Evolutionary conservation across 495 filamentous ascomycete species (phyloP).

Genomic region (Podospora didyma): DNA sequence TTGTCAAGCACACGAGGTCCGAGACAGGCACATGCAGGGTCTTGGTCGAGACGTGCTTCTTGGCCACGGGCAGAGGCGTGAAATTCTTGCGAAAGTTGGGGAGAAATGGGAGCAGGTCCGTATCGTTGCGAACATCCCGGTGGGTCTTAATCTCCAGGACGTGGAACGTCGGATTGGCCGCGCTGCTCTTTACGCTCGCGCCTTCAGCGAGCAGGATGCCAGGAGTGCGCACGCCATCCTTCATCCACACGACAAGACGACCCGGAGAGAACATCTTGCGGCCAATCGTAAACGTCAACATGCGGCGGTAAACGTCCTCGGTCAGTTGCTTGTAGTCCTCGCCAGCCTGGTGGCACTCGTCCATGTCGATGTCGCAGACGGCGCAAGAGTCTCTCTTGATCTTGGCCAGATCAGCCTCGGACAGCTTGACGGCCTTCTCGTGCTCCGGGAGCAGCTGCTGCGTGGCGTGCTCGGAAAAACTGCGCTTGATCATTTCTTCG

Average conservation of each 20-base stretch:
- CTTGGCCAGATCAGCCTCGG: slow-evolving; percentile 84
- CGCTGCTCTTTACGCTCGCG: slow-evolving; percentile 48
- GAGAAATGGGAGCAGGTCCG: slow-evolving; percentile 76
- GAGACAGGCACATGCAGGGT: slow-evolving; percentile 58
- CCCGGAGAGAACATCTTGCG: slow-evolving; percentile 70
- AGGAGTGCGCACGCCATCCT: slow-evolving; percentile 73
- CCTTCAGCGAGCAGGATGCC: slow-evolving; percentile 79
- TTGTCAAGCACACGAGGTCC: slow-evolving; percentile 80
- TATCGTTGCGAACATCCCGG: slow-evolving; percentile 61
- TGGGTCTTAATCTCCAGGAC: slow-evolving; percentile 69
- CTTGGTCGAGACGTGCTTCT: slow-evolving; percentile 61
- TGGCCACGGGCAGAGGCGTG: slow-evolving; percentile 52
- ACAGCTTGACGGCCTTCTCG: slow-evolving; percentile 89
- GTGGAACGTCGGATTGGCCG: slow-evolving; percentile 60
- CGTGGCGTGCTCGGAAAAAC: slow-evolving; percentile 98
- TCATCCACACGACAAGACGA: slow-evolving; percentile 64
- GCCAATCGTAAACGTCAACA: slow-evolving; percentile 71
- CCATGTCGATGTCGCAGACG: slow-evolving; percentile 76
- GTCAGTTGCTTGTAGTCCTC: slow-evolving; percentile 74
- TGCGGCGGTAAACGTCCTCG: slow-evolving; percentile 64
- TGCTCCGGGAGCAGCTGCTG: slow-evolving; percentile 93
- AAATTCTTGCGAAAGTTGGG: slow-evolving; percentile 59
- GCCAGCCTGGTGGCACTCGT: slow-evolving; percentile 71
- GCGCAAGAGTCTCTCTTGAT: slow-evolving; percentile 81
- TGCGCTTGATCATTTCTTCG: slow-evolving; percentile 99